phyloP scores from a whole-genome alignment of 257 asterid genomes.

The Plantago ovata region DNA sequence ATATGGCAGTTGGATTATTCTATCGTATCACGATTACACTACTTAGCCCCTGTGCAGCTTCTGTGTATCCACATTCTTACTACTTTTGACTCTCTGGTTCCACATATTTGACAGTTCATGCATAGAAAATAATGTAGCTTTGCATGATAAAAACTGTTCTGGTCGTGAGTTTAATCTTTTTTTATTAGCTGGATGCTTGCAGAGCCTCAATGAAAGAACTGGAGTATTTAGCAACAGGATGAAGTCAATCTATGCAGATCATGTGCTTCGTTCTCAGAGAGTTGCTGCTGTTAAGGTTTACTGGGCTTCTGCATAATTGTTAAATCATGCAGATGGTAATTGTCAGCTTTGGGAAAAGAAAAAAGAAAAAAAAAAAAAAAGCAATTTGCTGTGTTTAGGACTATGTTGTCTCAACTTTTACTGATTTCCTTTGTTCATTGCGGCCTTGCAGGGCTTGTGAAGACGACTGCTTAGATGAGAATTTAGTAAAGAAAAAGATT shows the following conservation, averaged over 20 bases:
- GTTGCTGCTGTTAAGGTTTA: conserved; percentile 90
- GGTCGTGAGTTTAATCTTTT: conserved; percentile 50
- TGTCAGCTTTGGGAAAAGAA: neutral
- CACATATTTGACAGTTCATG: neutral
- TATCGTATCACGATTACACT: too few species aligned
- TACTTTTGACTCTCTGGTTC: neutral
- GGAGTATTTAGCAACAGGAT: conserved; percentile 84
- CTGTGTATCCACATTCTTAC: neutral
- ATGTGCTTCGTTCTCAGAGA: conserved; percentile 80
- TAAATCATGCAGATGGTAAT: neutral
- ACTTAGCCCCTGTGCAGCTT: too few species aligned
- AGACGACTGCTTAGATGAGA: neutral
- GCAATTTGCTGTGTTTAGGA: neutral
- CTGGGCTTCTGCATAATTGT: neutral
- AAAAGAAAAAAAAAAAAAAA: neutral
- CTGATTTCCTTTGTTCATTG: too few species aligned
- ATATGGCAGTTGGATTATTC: neutral
- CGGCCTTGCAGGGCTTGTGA: neutral
- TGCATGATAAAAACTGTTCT: conserved; percentile 4
- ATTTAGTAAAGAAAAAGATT: conserved; percentile 22
- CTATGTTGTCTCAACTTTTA: too few species aligned
- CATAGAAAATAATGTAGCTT: neutral
- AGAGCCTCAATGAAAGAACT: conserved; percentile 95
- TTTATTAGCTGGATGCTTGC: conserved; percentile 89
- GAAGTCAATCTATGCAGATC: conserved; percentile 88